phyloP scores from a whole-genome alignment of 176 grass and related monocot genomes.

The Eleusine indica region DNA sequence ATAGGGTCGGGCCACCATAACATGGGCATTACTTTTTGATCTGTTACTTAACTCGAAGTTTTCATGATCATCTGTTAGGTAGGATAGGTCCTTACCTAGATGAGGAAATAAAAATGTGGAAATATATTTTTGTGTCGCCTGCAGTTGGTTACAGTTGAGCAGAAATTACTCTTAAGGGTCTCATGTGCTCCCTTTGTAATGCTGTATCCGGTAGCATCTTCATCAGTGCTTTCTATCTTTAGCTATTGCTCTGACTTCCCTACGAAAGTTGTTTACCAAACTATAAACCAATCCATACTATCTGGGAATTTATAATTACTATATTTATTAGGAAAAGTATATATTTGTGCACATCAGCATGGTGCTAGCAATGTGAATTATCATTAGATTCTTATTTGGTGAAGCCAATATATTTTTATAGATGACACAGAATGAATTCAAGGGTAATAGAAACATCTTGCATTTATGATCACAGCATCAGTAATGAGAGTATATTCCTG shows the following conservation, averaged over 20 bases:
- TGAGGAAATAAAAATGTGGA: too few species aligned
- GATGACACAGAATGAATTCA: background rate
- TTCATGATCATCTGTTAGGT: too few species aligned
- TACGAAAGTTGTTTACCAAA: background rate
- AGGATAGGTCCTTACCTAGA: too few species aligned
- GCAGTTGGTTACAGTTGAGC: background rate
- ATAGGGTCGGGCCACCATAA: background rate
- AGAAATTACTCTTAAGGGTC: background rate
- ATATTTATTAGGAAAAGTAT: background rate
- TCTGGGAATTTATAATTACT: background rate
- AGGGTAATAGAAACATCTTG: conserved; percentile 11
- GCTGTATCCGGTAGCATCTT: background rate
- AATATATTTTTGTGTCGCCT: background rate
- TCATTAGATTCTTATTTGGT: background rate
- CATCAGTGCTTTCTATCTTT: background rate
- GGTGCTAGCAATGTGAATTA: background rate
- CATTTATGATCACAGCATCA: background rate
- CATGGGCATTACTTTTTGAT: background rate
- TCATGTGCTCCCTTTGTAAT: background rate
- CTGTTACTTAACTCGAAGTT: too few species aligned
- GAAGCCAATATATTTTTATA: background rate
- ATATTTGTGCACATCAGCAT: background rate
- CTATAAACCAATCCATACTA: background rate
- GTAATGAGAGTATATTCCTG: background rate
- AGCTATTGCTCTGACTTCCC: background rate